Base-by-base conservation (phyloP, 2,329 filamentous ascomycete species). In the Sordariomycetes sp. region DNA sequence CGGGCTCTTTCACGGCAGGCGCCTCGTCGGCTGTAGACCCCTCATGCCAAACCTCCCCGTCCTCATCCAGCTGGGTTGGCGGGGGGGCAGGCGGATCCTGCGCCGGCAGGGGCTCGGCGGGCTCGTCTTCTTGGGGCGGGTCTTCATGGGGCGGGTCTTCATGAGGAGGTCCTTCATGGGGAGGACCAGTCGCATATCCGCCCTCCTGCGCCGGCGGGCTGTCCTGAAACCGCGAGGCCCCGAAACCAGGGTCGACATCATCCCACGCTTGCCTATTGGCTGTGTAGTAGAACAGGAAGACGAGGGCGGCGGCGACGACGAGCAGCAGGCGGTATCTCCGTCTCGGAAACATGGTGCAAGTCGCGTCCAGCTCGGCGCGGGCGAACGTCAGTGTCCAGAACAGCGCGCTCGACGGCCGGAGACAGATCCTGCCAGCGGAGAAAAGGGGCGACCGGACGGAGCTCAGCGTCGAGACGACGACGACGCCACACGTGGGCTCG, bases 321-420 rank as follows among this genome's bases (percentile, higher is more conserved):
- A 82, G 68, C 61, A 86, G 83, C 59, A 84, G 74, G 60, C 85
- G 79, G 65, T 86, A 86, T 67, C 83, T 76, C 64, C 85, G 76
- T 8, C 55, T 48, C 22, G 55, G 48, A 7, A 57, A 25, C 55
- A 53, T 57, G 18, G 55, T 34, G 43, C 32, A 32, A 20, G 28
- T n/a, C 24, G 43, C 34, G 40, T 24, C 12, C 18, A 8, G 16
- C 10, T 22, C 14, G 35, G 20, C 3, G 22, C 16, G 20, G 28
- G 53, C 14, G 22, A 25, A n/a, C 7, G 34, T 12, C 16, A n/a
- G 18, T 8, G 4, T 43, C 12, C 37, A 11, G 37, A 5, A n/a
- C 14, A 4, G 12, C 14, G 37, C 37, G 37, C 12, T 43, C 28
- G 28, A n/a, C 18, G 4, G 37, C 12, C 37, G 14, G 12, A n/a